Base-by-base conservation (phyloP, 2,329 filamentous ascomycete genomes). In the Leptodontidium sp. region DNA sequence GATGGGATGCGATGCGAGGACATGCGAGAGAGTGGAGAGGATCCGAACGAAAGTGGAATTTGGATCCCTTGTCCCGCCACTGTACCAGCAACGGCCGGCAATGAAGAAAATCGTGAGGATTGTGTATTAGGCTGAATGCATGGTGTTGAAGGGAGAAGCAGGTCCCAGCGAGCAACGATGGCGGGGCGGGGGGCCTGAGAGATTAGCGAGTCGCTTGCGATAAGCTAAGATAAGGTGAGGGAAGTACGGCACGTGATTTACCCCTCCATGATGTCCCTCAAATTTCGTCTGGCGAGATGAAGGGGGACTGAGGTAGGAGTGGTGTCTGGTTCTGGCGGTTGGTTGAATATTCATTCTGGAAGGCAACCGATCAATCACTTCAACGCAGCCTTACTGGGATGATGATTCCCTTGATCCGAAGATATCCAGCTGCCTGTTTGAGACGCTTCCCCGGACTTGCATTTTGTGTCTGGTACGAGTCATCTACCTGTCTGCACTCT, bases 131-230 rank as follows among this genome's bases (percentile, higher is more conserved):
- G n/a, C 15, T 17, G 15, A 47, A 47, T 17, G 6, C 6, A 21
- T 17, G 45, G 45, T 17, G 45, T 17, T 17, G 15, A 47, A 6
- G 45, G 17, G 14, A 47, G 45, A 17, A 47, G 15, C 15, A 47
- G 45, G 45, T 47, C 15, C 45, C 29, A 32, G 29, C 4, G n/a
- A 21, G 15, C n/a, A 4, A 14, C 3, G 15, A 47, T 47, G 15
- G 21, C 21, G 21, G 21, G 15, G 1, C 9, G 5, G 15, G 45
- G 14, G 6, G 2, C 9, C 17, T n/a, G 45, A 50, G 47, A 24
- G 21, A 50, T 50, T 50, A 21, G 47, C 47, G 47, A 50, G 47
- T 50, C 47, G 47, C 47, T 50, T 50, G 17, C n/a, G n/a, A 50
- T n/a, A 11, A 50, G 47, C 47, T 24, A 50, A 50, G n/a, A 50